These are phyloP conservation scores for Pisolithus sp. DNA, from an alignment of 768 basidiomycete species.

Conservation along the genomic window DNA sequence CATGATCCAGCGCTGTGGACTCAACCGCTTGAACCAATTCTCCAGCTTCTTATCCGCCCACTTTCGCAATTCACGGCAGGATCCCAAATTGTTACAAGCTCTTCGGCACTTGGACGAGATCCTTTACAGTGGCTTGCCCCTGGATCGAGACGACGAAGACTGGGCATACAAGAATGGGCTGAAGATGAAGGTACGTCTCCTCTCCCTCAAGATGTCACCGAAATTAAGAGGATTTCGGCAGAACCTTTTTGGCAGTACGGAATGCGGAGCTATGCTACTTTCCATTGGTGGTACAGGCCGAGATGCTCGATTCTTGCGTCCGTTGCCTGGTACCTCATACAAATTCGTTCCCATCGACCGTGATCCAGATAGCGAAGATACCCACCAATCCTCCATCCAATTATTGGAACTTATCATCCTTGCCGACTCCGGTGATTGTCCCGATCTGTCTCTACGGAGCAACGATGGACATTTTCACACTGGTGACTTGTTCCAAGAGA, in stretches of 20 bases:
- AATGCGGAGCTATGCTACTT: conserved; percentile 67
- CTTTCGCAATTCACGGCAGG: conserved; percentile 50
- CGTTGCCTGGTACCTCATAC: conserved; percentile 60
- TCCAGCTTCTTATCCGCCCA: conserved; percentile 61
- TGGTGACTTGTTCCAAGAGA: conserved; percentile 73
- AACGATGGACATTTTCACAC: conserved; percentile 73
- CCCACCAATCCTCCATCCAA: conserved; percentile 48
- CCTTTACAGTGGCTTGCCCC: conserved; percentile 57
- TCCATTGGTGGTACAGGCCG: conserved; percentile 49
- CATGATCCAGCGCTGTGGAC: conserved; percentile 60
- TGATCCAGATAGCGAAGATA: conserved; percentile 30
- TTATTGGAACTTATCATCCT: conserved; percentile 68
- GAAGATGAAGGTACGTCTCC: conserved; percentile 47
- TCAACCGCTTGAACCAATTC: conserved; percentile 76
- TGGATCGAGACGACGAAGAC: conserved; percentile 62
- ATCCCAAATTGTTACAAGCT: conserved; percentile 54
- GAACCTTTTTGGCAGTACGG: conserved; percentile 81
- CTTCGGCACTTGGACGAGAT: conserved; percentile 57
- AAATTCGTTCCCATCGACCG: conserved; percentile 56
- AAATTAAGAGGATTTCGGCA: conserved; percentile 25
- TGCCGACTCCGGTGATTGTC: conserved; percentile 63
- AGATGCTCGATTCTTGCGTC: conserved; percentile 46
- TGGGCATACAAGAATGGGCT: conserved; percentile 64
- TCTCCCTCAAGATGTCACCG: conserved; percentile 9
- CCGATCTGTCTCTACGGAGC: conserved; percentile 48